Base-by-base conservation (phyloP, 768 basidiomycete genomes). In the Rhodotorula diobovata region DNA sequence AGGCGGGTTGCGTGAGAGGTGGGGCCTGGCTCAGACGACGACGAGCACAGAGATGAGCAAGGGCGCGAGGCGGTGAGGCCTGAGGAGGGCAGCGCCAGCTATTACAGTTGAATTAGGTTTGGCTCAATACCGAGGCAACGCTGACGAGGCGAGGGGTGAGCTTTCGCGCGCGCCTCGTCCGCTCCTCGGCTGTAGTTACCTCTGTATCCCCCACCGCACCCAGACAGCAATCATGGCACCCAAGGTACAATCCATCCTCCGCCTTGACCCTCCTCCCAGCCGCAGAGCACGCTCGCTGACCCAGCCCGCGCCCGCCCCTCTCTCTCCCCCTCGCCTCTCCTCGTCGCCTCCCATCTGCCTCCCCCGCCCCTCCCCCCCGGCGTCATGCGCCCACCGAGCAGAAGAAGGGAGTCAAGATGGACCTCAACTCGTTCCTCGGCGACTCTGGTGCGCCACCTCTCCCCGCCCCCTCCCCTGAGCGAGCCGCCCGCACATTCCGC, bases 361-460 rank as follows among this genome's bases (percentile, higher is more conserved):
- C 41, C 41, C 41, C 50, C 23, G 25, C 35, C 16, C 25, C 2
- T 28, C 48, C 16, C 25, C 34, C 76, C 5, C 2, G n/a, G 12
- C 43, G 43, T 6, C 11, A 65, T 57, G 64, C 51, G 20, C 3
- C 46, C n/a, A 4, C 2, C 94, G 91, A 92, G 75, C 93, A 94
- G 45, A 91, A 91, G 83, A 89, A 88, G 80, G 90, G 91, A 85
- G 86, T 86, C 77, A 88, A 95, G 82, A 96, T 97, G 81, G 87
- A 91, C 68, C 83, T 98, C 71, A 89, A 89, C 81, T 91, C 90
- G 83, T 98, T 97, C 83, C 86, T 98, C 73, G 91, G 87, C 56
- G 92, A 96, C 81, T 85, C 80, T 76, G 80, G 95, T 95, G 76
- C 80, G 91, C 83, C 30, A 15, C 51, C 48, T 14, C 18, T 9